Evolutionary conservation across 2,329 filamentous ascomycete genomes (phyloP).

Genomic region (Botryotinia globosa): DNA sequence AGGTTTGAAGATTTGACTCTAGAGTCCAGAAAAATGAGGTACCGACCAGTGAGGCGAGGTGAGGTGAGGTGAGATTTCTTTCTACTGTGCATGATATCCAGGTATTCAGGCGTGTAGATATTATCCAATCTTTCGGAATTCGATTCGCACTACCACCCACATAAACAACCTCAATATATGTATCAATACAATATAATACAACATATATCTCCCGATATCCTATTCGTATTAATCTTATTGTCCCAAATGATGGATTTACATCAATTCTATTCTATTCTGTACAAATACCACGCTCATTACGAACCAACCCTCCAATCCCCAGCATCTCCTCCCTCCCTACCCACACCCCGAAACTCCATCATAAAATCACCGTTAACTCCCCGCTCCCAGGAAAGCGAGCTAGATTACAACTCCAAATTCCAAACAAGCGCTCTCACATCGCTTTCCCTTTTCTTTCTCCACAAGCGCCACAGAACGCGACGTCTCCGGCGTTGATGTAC

Average conservation of each 20-base stretch:
- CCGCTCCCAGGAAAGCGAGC: not conserved
- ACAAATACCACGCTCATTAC: not conserved
- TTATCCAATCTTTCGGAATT: not conserved
- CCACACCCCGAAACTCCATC: not conserved
- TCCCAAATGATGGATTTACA: not conserved
- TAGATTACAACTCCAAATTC: not conserved
- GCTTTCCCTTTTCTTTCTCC: conserved; percentile 43
- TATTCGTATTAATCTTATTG: not conserved
- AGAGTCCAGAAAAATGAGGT: too few species aligned
- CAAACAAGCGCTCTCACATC: not conserved
- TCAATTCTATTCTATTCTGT: not conserved
- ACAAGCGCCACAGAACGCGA: conserved; percentile 68
- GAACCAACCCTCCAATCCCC: not conserved
- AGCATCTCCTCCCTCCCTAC: too few species aligned
- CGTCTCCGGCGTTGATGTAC: conserved; percentile 70
- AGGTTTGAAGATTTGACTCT: too few species aligned
- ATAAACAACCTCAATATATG: not conserved
- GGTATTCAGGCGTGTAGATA: not conserved
- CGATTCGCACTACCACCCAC: not conserved
- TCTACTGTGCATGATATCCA: too few species aligned
- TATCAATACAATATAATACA: not conserved
- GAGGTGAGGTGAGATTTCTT: too few species aligned
- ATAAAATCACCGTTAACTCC: not conserved
- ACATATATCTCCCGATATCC: not conserved
- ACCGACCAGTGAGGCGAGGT: too few species aligned